Conservation (phyloP, 306 rosid genomes). For the Dryas alaskensis region DNA sequence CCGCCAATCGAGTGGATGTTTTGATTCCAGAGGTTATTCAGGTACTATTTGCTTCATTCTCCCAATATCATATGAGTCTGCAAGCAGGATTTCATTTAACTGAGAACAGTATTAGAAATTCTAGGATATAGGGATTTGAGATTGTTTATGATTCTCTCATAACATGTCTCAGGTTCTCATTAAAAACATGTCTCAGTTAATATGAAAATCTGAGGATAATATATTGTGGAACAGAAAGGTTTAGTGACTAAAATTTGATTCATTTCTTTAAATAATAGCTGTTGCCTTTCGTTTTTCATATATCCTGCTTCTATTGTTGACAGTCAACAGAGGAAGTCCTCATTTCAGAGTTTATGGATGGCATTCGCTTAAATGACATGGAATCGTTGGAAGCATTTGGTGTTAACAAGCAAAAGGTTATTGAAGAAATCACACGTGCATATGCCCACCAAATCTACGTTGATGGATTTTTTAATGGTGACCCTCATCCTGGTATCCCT, state of each 20-base stretch:
- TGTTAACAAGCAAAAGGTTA: conserved; percentile 73
- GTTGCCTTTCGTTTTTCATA: neutral
- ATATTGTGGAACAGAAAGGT: neutral
- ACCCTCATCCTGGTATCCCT: conserved; percentile 91
- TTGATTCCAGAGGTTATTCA: conserved; percentile 90
- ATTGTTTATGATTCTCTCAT: neutral
- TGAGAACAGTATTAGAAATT: conserved; percentile 3
- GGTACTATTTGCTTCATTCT: conserved; percentile 42
- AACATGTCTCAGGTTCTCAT: neutral
- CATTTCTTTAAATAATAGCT: neutral
- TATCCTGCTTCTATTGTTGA: conserved; percentile 34
- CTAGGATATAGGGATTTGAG: conserved; percentile 9
- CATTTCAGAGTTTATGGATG: conserved; percentile 93
- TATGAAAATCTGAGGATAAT: neutral
- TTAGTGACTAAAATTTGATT: neutral
- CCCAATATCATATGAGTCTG: conserved; percentile 2
- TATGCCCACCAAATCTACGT: conserved; percentile 95
- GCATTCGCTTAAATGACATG: conserved; percentile 86
- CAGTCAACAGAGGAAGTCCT: conserved; percentile 91
- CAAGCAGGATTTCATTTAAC: neutral
- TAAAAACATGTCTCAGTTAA: neutral
- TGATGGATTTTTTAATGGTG: conserved; percentile 98
- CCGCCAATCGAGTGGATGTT: conserved; percentile 65
- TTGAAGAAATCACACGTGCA: conserved; percentile 98
- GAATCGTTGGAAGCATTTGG: conserved; percentile 70